These are phyloP conservation scores for Blastobotrys indianensis DNA, from an alignment of 1,139 yeast species.

Conservation along the genomic window DNA sequence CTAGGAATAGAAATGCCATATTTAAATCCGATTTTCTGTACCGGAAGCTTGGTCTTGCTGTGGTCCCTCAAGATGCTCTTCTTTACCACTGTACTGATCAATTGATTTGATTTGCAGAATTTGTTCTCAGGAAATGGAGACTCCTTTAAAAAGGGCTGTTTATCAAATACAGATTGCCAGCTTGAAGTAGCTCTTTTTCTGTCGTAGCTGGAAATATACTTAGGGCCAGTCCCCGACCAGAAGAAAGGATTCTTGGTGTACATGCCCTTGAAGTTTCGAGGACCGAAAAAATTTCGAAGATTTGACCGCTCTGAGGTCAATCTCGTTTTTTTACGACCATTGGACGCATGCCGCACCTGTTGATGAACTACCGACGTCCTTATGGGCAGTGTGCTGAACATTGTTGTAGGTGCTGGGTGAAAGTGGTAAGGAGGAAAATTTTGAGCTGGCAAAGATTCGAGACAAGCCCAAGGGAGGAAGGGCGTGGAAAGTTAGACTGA, in stretches of 20 bases:
- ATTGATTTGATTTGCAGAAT: conserved; percentile 60
- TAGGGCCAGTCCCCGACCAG: conserved; percentile 66
- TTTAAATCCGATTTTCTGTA: conserved; percentile 72
- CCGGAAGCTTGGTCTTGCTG: conserved; percentile 43
- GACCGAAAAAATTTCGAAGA: conserved; percentile 62
- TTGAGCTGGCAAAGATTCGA: neutral
- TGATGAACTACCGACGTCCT: conserved; percentile 4
- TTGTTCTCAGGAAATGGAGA: conserved; percentile 74
- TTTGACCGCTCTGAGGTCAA: conserved; percentile 35
- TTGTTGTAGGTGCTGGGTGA: neutral
- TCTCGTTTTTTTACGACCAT: conserved; percentile 15
- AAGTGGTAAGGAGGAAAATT: neutral
- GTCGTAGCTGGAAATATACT: conserved; percentile 55
- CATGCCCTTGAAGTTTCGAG: conserved; percentile 77
- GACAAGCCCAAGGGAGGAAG: neutral
- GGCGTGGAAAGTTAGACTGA: no score
- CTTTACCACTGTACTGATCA: conserved; percentile 55
- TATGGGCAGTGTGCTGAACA: neutral
- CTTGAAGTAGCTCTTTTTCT: conserved; percentile 29
- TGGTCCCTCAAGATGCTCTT: conserved; percentile 54
- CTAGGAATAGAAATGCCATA: conserved; percentile 79
- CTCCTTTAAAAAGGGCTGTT: conserved; percentile 6
- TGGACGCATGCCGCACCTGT: conserved; percentile 14
- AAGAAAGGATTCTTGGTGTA: conserved; percentile 71
- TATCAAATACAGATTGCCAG: conserved; percentile 23